phyloP scores from a whole-genome alignment of 805 yeast genomes.

The Nakazawaea ernobii region DNA sequence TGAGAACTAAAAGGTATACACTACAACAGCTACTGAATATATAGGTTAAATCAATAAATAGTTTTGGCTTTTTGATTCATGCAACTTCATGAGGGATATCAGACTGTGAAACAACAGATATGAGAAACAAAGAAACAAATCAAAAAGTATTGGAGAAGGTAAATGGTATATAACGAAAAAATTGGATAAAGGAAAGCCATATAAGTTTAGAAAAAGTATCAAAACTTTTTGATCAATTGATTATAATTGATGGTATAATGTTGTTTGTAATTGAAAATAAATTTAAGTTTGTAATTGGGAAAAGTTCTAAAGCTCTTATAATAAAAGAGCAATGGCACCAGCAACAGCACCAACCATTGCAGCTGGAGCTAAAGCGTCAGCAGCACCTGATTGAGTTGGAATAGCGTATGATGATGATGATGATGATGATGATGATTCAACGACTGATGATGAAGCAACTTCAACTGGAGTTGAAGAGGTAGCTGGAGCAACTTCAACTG shows the following conservation, averaged over 20 bases:
- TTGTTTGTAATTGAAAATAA: no score
- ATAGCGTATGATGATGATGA: constrained; percentile 13
- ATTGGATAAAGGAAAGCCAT: neutral
- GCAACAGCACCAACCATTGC: constrained; percentile 13
- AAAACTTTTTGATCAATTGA: neutral
- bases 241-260: no score
- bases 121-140: no score
- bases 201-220: neutral
- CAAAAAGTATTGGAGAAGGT: neutral
- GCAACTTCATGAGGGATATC: no score
- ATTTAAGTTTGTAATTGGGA: no score
- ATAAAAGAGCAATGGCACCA: constrained; percentile 21
- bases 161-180: neutral
- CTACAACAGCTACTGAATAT: no score
- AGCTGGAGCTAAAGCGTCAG: constrained; percentile 20
- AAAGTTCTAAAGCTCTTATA: neutral
- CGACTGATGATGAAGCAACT: constrained; percentile 19
- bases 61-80: no score
- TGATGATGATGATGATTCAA: constrained; percentile 18
- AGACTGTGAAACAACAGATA: neutral
- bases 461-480: constrained; percentile 21
- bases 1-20: no score
- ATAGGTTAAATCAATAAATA: no score
- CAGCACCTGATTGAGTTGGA: constrained; percentile 13
- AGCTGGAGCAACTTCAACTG: constrained; percentile 19